Conservation (phyloP, 2,329 filamentous ascomycete species). For the Exutisphaerella laricina region DNA sequence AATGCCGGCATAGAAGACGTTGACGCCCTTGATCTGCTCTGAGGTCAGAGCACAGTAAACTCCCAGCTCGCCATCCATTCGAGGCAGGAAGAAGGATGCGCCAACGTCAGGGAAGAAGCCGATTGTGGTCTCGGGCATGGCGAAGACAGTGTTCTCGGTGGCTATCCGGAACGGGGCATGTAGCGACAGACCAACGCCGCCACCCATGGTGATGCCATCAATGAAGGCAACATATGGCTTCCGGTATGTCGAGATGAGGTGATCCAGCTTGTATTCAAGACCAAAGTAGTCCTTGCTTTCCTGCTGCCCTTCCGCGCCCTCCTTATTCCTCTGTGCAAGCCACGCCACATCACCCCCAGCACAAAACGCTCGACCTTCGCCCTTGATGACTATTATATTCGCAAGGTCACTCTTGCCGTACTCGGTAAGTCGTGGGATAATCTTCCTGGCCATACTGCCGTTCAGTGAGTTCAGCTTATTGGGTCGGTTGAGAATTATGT, state of each 20-base stretch:
- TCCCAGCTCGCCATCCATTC: constrained; percentile 78
- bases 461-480: constrained; percentile 88
- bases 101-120: constrained; percentile 99
- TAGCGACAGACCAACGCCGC: constrained; percentile 86
- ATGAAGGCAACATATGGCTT: constrained; percentile 95
- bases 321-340: constrained; percentile 67
- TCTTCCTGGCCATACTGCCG: constrained; percentile 92
- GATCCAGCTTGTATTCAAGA: constrained; percentile 93
- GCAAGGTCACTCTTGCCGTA: constrained; percentile 95
- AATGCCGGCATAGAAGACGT: constrained; percentile 84
- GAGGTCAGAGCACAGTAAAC: constrained; percentile 93
- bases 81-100: constrained; percentile 89
- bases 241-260: constrained; percentile 84
- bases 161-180: constrained; percentile 96
- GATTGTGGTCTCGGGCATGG: constrained; percentile 98
- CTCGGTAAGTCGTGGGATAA: constrained; percentile 79
- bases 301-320: constrained; percentile 63
- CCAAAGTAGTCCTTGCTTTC: constrained; percentile 80
- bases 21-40: constrained; percentile 71
- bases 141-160: constrained; percentile 90
- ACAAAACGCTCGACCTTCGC: constrained; percentile 80
- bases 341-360: constrained; percentile 85
- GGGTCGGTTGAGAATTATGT: constrained; percentile 89
- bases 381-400: constrained; percentile 88
- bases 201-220: constrained; percentile 98